phyloP scores from a whole-genome alignment of 805 yeast genomes.

The Ogataea henricii region DNA sequence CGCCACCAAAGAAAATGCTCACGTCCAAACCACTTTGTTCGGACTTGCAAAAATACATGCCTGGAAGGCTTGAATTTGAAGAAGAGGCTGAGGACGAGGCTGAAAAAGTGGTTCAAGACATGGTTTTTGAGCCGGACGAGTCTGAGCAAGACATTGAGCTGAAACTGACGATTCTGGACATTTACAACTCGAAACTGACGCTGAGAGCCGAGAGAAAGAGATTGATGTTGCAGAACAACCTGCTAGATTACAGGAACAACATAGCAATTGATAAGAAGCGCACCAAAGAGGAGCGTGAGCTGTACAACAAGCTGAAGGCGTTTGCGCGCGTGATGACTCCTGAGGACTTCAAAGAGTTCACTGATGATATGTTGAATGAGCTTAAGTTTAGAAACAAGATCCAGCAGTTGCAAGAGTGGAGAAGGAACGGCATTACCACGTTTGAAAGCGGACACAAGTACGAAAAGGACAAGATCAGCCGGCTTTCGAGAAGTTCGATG shows the following conservation, averaged over 20 bases:
- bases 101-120: constrained; percentile 89
- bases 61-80: constrained; percentile 96
- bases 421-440: constrained; percentile 84
- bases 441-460: constrained; percentile 80
- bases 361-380: constrained; percentile 74
- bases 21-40: constrained; percentile 96
- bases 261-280: constrained; percentile 83
- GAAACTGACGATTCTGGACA: constrained; percentile 82
- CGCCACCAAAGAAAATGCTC: constrained; percentile 84
- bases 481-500: constrained; percentile 42
- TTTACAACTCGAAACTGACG: constrained; percentile 86
- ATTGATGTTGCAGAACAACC: constrained; percentile 67
- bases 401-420: constrained; percentile 90
- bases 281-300: constrained; percentile 86
- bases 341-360: constrained; percentile 74
- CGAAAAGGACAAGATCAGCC: constrained; percentile 81
- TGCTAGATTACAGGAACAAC: constrained; percentile 83
- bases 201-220: constrained; percentile 93
- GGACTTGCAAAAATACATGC: constrained; percentile 97
- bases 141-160: constrained; percentile 84
- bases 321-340: constrained; percentile 80
- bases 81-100: constrained; percentile 97
- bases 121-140: constrained; percentile 94
- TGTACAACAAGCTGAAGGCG: constrained; percentile 73
- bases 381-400: constrained; percentile 77